Evolutionary conservation across 73 alveolate species (phyloP).

Genomic region (Uronychia setigera): DNA sequence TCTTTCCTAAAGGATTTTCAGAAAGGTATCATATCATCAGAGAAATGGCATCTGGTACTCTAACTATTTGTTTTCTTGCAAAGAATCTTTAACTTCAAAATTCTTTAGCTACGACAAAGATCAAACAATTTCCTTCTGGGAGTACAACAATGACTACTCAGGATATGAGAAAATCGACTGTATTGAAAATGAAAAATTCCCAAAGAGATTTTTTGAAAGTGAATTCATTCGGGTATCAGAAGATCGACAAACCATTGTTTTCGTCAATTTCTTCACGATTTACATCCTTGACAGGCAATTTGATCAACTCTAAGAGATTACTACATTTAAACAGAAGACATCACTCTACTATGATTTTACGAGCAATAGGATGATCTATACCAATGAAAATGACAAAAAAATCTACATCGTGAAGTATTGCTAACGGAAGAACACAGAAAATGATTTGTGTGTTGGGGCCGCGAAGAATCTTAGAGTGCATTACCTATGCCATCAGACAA

Average conservation of each 20-base stretch:
- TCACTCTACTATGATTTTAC: not conserved
- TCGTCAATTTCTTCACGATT: not conserved
- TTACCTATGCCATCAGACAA: not conserved
- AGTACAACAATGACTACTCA: not conserved
- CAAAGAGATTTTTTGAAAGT: not conserved
- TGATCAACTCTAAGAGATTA: not conserved
- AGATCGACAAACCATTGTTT: not conserved
- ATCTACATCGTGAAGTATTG: not conserved
- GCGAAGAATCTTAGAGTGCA: not conserved
- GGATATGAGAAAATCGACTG: not conserved
- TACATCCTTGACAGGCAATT: not conserved
- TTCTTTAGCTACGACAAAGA: not conserved
- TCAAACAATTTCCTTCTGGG: not conserved
- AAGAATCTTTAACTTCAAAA: not conserved
- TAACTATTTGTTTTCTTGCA: not conserved
- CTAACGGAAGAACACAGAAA: not conserved
- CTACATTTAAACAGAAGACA: not conserved
- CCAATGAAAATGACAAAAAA: not conserved
- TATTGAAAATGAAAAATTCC: not conserved
- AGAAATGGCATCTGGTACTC: not conserved
- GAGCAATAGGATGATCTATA: not conserved
- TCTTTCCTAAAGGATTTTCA: no score
- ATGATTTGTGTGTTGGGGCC: not conserved
- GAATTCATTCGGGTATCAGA: not conserved
- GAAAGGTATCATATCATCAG: not conserved